These are phyloP conservation scores for Seminavis robusta DNA, from an alignment of 108 stramenopile species.

Conservation along the genomic window DNA sequence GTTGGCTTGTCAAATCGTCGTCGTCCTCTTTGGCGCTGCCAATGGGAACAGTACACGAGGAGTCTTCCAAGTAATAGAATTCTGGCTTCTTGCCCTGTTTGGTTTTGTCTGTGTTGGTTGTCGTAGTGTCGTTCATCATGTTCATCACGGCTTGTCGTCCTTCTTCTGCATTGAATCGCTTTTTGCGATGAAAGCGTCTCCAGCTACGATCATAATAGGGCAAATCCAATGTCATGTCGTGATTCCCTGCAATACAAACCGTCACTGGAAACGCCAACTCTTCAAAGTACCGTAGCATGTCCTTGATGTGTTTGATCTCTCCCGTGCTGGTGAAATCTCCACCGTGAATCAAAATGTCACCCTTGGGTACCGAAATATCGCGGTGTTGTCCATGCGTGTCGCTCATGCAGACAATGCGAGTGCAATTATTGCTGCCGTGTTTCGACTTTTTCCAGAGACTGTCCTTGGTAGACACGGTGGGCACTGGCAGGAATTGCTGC, in stretches of 20 bases:
- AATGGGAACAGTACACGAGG: too few species aligned
- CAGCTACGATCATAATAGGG: constrained; percentile 22
- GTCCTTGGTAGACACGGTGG: too few species aligned
- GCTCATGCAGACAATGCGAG: constrained; percentile 46
- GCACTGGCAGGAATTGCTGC: too few species aligned
- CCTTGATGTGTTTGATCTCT: constrained; percentile 19
- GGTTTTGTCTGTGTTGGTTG: too few species aligned
- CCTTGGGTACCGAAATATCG: constrained; percentile 21
- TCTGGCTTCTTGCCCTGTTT: too few species aligned
- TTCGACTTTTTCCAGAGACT: too few species aligned
- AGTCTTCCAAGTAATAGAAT: constrained; percentile 31
- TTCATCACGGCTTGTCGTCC: background rate
- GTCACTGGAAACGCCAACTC: constrained; percentile 17
- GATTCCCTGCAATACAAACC: constrained; percentile 61
- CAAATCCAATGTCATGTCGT: constrained; percentile 41
- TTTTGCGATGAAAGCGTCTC: constrained; percentile 22
- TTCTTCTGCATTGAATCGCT: constrained; percentile 1
- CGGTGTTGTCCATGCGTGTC: constrained; percentile 53
- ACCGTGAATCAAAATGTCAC: constrained; percentile 51
- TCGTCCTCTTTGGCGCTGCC: too few species aligned
- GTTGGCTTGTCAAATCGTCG: too few species aligned
- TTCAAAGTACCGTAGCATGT: constrained; percentile 24
- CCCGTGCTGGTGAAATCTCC: constrained; percentile 47
- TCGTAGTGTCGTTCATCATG: constrained; percentile 6
- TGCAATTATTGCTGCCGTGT: too few species aligned